Base-by-base conservation (phyloP, 129 eudicot species). In the Artemisia argyi region DNA sequence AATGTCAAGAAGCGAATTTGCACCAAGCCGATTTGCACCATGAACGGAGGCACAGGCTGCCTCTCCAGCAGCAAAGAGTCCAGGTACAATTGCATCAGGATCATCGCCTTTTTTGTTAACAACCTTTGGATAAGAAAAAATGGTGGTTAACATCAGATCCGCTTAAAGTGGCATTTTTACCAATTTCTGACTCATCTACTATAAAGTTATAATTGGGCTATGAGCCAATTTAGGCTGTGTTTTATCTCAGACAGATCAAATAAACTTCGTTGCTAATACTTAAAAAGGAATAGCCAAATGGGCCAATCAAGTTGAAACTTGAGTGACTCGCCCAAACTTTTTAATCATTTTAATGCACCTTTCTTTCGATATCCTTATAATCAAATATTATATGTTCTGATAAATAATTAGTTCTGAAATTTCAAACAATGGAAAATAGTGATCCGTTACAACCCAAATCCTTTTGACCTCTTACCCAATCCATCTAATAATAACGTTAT, bases 41-140 rank as follows among this genome's bases (percentile, higher is more conserved):
- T 94, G 99, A 73, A 94, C 99, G 53, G 99, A 94, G 47, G 99
- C 99, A 83, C 99, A 94, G 15, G 99, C 97, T 81, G 99, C 99
- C 75, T 94, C 99, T 49, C 99, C 99, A 86, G 99, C 99, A 79
- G 99, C 99, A 87, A 90, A 80, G 49, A 94, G 85, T 66, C 99
- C 99, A 76, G 99, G 99, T n/a, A 90, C 61, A 77, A 90, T 75
- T 42, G 93, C 81, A 79, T 94, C 97, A 14, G 97, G 94, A 79
- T 94, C 72, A 52, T 73, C 76, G 58, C 94, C 90, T 82, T 83
- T 90, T 54, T 80, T 86, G 61, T 89, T 88, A 68, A 95, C 94
- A 47, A 90, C 99, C 99, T 94, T 76, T 26, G 44, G 44, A 61
- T 65, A 52, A 71, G 48, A 74, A 39, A 59, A 49, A 56, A 12